Base-by-base conservation (phyloP, 176 grass and related monocot genomes). In the Oryza meyeriana region DNA sequence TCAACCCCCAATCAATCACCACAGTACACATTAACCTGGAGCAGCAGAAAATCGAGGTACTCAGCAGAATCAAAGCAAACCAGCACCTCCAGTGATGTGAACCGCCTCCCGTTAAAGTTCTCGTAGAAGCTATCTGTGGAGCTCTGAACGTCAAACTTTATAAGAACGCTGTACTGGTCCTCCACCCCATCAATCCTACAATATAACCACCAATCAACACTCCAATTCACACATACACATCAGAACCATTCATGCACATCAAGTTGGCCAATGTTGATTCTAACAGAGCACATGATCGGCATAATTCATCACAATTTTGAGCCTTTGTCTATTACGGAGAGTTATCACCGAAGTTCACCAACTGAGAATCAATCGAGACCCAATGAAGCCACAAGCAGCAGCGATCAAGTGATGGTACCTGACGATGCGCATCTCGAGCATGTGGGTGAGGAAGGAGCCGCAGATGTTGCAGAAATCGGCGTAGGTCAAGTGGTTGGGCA, bases 401-500 rank as follows among this genome's bases (percentile, higher is more conserved):
- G 36, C 39, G 50, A 92, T 61, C 26, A 76, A 71, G 28, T 1
- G 44, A 85, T 14, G 72, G 36, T 70, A 98, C 95, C 92, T 94
- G 66, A 98, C 89, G 39, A 95, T 93, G 86, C 95, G 96, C 96
- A 95, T 95, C 85, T 91, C 96, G 57, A 93, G 89, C 48, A 93
- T 95, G 85, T 91, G 88, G 13, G 88, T 79, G 31, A 93, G 82
- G 77, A 93, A 98, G 66, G 87, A 31, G 8, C 90, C 90, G 85
- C 89, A 93, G 81, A 95, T 93, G 44, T 71, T 75, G 79, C 90
- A 95, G 91, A 98, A 98, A 74, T 98, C 96, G 6, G 96, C 89
- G 75, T 93, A 95, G 63, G 93, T 98, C 90, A 93, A 91, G 82
- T 98, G 96, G 79, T 95, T 95, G 25, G 96, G 96, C 66, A 95